These are phyloP conservation scores for Annulohypoxylon bovei DNA, from an alignment of 495 filamentous ascomycete genomes.

Conservation along the genomic window DNA sequence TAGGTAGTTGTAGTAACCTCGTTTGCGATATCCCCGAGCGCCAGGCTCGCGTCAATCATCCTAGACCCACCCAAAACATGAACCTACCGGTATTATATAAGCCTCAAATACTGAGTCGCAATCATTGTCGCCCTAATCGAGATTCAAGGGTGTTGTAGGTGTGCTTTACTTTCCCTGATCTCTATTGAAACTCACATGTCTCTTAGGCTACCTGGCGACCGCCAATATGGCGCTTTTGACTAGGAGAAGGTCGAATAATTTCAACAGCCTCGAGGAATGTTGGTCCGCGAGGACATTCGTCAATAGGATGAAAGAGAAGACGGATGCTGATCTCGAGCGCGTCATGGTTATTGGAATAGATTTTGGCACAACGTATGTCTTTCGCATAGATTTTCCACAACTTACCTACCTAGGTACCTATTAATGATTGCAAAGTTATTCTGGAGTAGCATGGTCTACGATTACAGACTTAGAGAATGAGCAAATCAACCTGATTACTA, in stretches of 20 bases:
- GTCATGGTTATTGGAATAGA: slow-evolving; percentile 44
- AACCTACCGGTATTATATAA: too few species aligned
- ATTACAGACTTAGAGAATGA: slow-evolving; percentile 18
- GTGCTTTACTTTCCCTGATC: background rate
- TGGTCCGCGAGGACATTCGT: background rate
- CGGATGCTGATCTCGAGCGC: background rate
- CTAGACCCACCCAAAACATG: too few species aligned
- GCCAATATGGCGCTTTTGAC: background rate
- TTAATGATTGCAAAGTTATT: slow-evolving; percentile 28
- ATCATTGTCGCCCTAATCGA: background rate
- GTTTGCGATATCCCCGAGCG: too few species aligned
- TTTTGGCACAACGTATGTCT: slow-evolving; percentile 41
- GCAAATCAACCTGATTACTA: slow-evolving; percentile 34
- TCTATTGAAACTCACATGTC: too few species aligned
- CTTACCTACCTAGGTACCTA: too few species aligned
- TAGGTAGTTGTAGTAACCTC: too few species aligned
- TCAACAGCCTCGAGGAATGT: background rate
- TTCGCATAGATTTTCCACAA: too few species aligned
- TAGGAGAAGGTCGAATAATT: background rate
- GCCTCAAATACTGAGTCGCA: background rate
- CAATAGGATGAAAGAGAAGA: background rate
- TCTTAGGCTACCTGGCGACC: background rate
- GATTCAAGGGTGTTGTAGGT: background rate
- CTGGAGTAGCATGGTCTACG: slow-evolving; percentile 41
- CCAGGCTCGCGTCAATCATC: too few species aligned